These are phyloP conservation scores for Coemansia sp. DNA, from an alignment of 192 early-diverging fungal species.

Conservation along the genomic window DNA sequence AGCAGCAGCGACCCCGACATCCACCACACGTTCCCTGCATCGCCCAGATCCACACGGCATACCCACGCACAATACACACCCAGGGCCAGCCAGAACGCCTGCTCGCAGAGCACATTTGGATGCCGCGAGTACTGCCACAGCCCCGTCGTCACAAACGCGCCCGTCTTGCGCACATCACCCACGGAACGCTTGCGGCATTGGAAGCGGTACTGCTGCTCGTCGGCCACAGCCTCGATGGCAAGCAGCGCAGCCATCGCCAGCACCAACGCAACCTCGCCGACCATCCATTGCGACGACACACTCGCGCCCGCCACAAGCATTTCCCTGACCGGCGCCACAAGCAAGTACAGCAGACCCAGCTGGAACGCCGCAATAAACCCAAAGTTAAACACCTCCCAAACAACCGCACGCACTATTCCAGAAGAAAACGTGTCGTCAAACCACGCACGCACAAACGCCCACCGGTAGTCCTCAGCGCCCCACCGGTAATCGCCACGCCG, in stretches of 20 bases:
- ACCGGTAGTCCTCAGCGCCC: conserved; percentile 75
- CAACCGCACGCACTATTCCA: conserved; percentile 20
- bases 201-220: conserved; percentile 80
- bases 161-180: conserved; percentile 41
- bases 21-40: conserved; percentile 22
- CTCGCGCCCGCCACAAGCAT: not conserved
- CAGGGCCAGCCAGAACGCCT: conserved; percentile 58
- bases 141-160: conserved; percentile 71
- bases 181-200: conserved; percentile 48
- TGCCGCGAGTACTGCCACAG: conserved; percentile 75
- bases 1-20: conserved; percentile 51
- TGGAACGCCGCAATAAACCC: conserved; percentile 75
- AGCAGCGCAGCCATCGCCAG: conserved; percentile 51
- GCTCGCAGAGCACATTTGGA: conserved; percentile 83
- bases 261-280: conserved; percentile 48
- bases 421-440: conserved; percentile 4
- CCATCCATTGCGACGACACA: conserved; percentile 32
- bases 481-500: conserved; percentile 71
- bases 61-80: conserved; percentile 1
- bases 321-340: conserved; percentile 14
- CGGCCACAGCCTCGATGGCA: conserved; percentile 64
- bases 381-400: conserved; percentile 66
- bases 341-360: conserved; percentile 57
- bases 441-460: conserved; percentile 47
- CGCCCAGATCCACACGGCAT: conserved; percentile 7